phyloP scores from a whole-genome alignment of 2,329 filamentous ascomycete species.

The Pseudopithomyces maydicus region DNA sequence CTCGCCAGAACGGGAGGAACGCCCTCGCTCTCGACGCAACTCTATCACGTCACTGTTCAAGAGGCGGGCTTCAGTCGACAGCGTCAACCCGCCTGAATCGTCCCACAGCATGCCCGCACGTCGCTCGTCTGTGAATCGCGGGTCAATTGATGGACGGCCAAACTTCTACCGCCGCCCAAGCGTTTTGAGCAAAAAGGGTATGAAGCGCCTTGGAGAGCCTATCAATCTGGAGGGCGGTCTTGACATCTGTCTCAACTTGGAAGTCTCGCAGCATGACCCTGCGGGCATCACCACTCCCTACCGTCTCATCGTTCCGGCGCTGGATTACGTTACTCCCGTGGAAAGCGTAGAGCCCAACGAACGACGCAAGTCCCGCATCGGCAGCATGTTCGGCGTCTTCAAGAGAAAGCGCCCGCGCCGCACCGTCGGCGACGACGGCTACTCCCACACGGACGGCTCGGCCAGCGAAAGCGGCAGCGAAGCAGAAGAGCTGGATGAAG shows the following conservation, averaged over 20 bases:
- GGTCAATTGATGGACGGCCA: conserved; percentile 38
- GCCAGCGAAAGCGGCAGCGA: conserved; percentile 33
- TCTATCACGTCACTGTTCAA: conserved; percentile 42
- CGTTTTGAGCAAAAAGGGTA: conserved; percentile 46
- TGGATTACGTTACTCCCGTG: conserved; percentile 55
- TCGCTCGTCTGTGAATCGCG: conserved; percentile 15
- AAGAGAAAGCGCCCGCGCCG: conserved; percentile 22
- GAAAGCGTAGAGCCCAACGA: conserved; percentile 21
- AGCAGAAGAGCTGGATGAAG: conserved; percentile 38
- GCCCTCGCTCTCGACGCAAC: conserved; percentile 38
- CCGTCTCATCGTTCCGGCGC: conserved; percentile 78
- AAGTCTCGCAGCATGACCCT: conserved; percentile 84
- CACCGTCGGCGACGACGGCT: conserved; percentile 40
- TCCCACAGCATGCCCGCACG: conserved; percentile 29
- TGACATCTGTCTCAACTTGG: conserved; percentile 86
- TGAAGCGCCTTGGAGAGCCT: conserved; percentile 37
- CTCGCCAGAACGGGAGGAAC: conserved; percentile 41
- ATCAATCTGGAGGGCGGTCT: conserved; percentile 83
- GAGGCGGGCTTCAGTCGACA: conserved; percentile 39
- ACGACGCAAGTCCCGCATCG: conserved; percentile 30
- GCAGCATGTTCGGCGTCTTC: conserved; percentile 34
- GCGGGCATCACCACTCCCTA: conserved; percentile 88
- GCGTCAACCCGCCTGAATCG: conserved; percentile 27
- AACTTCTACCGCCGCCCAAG: conserved; percentile 53
- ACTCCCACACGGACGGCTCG: conserved; percentile 29